phyloP scores from a whole-genome alignment of 805 yeast species.

The Metschnikowia cerradonensis region DNA sequence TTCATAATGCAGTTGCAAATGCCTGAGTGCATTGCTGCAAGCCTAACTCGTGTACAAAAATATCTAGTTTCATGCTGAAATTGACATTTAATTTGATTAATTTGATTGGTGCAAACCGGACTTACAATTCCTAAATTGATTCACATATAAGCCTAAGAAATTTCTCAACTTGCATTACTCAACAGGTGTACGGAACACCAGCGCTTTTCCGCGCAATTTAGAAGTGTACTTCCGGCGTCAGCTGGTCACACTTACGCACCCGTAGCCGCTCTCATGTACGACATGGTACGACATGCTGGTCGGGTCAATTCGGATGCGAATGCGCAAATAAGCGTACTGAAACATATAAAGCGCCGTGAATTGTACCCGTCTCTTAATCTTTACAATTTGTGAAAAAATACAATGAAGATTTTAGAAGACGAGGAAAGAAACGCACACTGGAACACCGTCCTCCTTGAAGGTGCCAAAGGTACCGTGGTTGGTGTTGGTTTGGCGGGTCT shows the following conservation, averaged over 20 bases:
- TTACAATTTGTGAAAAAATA: conserved; percentile 7
- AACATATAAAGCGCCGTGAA: neutral
- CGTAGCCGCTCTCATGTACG: neutral
- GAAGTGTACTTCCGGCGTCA: neutral
- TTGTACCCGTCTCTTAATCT: neutral
- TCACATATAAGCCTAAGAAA: too few species aligned
- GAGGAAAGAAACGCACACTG: conserved; percentile 68
- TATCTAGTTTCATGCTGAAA: neutral
- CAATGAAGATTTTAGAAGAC: conserved; percentile 62
- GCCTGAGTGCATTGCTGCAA: neutral
- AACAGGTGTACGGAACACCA: neutral
- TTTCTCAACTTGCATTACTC: neutral
- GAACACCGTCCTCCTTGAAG: conserved; percentile 56
- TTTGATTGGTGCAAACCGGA: too few species aligned
- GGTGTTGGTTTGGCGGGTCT: conserved; percentile 59
- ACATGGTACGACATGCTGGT: neutral
- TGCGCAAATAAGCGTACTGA: neutral
- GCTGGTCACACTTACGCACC: conserved; percentile 1
- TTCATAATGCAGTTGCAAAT: neutral
- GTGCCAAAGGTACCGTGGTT: conserved; percentile 50
- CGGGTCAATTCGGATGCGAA: conserved; percentile 3
- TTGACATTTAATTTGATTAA: neutral
- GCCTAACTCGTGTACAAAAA: neutral
- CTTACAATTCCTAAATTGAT: too few species aligned
- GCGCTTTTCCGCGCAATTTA: conserved; percentile 1